These are phyloP conservation scores for Pseudocercospora fijiensis DNA, from an alignment of 2,329 filamentous ascomycete genomes.

Conservation along the genomic window DNA sequence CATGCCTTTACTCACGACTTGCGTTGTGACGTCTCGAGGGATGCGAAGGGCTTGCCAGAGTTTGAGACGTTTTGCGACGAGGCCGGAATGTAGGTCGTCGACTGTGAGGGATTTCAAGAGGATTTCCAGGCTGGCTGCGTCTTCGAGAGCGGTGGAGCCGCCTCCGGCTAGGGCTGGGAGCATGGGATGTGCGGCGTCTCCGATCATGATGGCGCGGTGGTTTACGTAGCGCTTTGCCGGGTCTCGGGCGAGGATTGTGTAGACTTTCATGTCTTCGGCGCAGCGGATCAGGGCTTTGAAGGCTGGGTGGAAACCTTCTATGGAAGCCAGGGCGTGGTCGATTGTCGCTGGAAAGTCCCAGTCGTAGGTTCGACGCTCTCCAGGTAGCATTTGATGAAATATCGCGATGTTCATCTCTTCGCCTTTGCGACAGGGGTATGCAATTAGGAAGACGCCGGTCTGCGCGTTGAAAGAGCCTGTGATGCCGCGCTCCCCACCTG, in stretches of 20 bases:
- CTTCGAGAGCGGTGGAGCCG: conserved; percentile 10
- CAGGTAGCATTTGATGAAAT: conserved; percentile 12
- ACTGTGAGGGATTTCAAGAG: conserved; percentile 2
- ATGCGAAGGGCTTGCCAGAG: conserved; percentile 15
- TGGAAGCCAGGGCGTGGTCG: conserved; percentile 10
- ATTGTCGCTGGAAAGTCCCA: conserved; percentile 16
- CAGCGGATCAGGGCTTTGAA: conserved; percentile 12
- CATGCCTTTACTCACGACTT: conserved; percentile 12
- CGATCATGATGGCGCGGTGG: conserved; percentile 14
- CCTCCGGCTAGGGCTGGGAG: conserved; percentile 12
- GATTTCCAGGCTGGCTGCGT: conserved; percentile 13
- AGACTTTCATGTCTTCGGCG: conserved; percentile 15
- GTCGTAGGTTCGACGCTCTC: conserved; percentile 7
- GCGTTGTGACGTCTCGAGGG: conserved; percentile 13
- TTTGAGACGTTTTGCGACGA: not conserved
- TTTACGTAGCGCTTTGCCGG: conserved; percentile 13
- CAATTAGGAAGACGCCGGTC: conserved; percentile 15
- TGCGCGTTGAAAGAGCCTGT: conserved; percentile 7
- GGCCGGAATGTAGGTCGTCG: not conserved
- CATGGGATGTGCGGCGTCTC: conserved; percentile 21
- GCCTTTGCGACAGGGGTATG: conserved; percentile 17
- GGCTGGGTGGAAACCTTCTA: conserved; percentile 14
- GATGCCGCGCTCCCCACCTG: conserved; percentile 7
- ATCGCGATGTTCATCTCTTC: conserved; percentile 16
- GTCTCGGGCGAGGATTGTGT: conserved; percentile 12